Base-by-base conservation (phyloP, 1,284 basidiomycete species). In the Leccinum colubrinum region DNA sequence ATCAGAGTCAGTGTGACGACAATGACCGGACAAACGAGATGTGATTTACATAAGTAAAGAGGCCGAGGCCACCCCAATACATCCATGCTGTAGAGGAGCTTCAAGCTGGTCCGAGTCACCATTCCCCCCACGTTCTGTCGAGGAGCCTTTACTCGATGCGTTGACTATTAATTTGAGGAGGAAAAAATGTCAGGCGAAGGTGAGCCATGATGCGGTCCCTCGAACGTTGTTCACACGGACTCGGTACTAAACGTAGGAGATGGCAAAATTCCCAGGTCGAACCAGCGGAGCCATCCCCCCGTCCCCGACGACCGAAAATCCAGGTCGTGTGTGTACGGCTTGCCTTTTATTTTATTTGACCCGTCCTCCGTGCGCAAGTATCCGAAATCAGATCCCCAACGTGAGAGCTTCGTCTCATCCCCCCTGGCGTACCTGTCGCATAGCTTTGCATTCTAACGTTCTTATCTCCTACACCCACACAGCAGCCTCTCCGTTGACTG, bases 361-460 rank as follows among this genome's bases (percentile, higher is more conserved):
- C 7, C 22, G 50, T 25, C 50, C 50, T n/a, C 12, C 14, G 8
- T 5, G 12, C 12, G 7, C 14, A 39, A 66, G 60, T 66, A 59
- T 55, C 59, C 56, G 3, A 63, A 66, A 56, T 64, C 58, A 1
- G 61, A 63, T 37, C 39, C 51, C 3, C 48, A 50, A 20, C 54
- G 56, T 62, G 14, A 41, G 30, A 37, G 22, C 1, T 1, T n/a
- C 48, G 17, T 9, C 17, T 11, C 43, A 5, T 46, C 9, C n/a
- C 39, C 43, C 43, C 43, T 46, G 20, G 12, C 58, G 27, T 8
- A 20, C 20, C 17, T 46, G 43, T 20, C 6, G 2, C 48, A 51
- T 22, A 15, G 12, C 6, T 12, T 22, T 14, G 22, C 14, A 8
- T 25, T 25, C 20, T 46, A 46, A 20, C 17, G 3, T 50, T 15